Evolutionary conservation across 1,284 basidiomycete species (phyloP).

Genomic region (Mycena sp.): DNA sequence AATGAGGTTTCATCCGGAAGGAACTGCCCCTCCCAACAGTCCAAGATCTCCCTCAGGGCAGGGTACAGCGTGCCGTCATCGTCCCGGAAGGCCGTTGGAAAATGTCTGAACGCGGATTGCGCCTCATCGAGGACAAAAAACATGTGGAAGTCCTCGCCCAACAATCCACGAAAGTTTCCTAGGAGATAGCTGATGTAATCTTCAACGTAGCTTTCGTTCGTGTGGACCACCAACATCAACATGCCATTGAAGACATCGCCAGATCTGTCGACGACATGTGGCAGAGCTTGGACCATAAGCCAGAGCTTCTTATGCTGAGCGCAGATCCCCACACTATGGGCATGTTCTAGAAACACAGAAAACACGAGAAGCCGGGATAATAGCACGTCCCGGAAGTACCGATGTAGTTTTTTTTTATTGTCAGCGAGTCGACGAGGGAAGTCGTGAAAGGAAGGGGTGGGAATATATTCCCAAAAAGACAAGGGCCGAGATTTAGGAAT

Average conservation of each 20-base stretch:
- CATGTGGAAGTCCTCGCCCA: constrained; percentile 2
- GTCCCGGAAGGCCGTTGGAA: background rate
- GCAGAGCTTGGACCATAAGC: constrained; percentile 8
- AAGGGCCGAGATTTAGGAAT: no score
- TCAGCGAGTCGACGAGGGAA: no score
- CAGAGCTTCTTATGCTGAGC: constrained; percentile 9
- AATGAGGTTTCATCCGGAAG: background rate
- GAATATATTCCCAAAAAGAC: no score
- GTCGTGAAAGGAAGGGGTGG: background rate
- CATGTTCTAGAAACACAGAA: constrained; percentile 2
- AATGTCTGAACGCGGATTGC: background rate
- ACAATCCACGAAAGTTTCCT: background rate
- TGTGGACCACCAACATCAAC: background rate
- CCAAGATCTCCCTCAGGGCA: background rate
- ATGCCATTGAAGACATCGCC: background rate
- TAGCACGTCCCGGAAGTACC: background rate
- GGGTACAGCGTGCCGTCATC: no score
- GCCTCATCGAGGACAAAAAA: constrained; percentile 17
- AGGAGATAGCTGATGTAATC: background rate
- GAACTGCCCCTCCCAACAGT: background rate
- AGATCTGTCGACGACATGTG: no score
- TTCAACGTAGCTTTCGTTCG: background rate
- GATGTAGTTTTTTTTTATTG: background rate
- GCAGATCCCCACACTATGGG: background rate
- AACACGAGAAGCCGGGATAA: constrained; percentile 7